Evolutionary conservation across 2,329 filamentous ascomycete species (phyloP).

Genomic region (Aspergillus nomiae): DNA sequence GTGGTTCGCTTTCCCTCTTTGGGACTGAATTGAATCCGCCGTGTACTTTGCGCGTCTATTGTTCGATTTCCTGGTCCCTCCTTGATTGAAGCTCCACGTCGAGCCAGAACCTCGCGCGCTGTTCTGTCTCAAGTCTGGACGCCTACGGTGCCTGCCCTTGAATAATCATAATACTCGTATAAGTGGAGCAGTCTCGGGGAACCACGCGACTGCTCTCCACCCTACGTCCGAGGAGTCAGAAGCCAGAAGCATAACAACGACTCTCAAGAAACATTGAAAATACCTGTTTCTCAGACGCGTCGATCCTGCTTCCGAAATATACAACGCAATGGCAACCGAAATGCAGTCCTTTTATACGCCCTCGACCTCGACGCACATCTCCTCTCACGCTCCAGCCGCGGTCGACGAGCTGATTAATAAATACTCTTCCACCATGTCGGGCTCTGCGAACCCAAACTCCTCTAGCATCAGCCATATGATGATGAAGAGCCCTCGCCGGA

Average conservation of each 20-base stretch:
- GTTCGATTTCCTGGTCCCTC: not conserved
- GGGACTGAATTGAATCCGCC: not conserved
- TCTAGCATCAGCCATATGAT: conserved; percentile 13
- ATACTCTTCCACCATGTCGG: conserved; percentile 33
- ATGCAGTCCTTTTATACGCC: conserved; percentile 39
- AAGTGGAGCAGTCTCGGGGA: not conserved
- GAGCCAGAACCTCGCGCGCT: not conserved
- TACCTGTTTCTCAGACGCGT: not conserved
- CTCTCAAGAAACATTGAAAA: not conserved
- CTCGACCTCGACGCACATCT: conserved; percentile 30
- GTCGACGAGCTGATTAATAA: conserved; percentile 38
- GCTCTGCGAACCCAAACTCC: conserved; percentile 14
- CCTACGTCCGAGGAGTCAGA: not conserved
- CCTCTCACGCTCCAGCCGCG: conserved; percentile 32
- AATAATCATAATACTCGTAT: conserved; percentile 1
- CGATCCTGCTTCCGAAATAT: not conserved
- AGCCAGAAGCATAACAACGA: not conserved
- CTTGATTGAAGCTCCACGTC: not conserved
- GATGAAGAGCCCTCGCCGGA: conserved; percentile 22
- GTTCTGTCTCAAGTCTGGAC: not conserved
- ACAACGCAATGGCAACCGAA: conserved; percentile 31
- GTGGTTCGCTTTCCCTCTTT: not conserved
- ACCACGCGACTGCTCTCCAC: not conserved
- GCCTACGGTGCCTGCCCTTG: not conserved
- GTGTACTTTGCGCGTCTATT: not conserved